Evolutionary conservation across 2,329 filamentous ascomycete genomes (phyloP).

Genomic region (Teratosphaeria zuluensis): DNA sequence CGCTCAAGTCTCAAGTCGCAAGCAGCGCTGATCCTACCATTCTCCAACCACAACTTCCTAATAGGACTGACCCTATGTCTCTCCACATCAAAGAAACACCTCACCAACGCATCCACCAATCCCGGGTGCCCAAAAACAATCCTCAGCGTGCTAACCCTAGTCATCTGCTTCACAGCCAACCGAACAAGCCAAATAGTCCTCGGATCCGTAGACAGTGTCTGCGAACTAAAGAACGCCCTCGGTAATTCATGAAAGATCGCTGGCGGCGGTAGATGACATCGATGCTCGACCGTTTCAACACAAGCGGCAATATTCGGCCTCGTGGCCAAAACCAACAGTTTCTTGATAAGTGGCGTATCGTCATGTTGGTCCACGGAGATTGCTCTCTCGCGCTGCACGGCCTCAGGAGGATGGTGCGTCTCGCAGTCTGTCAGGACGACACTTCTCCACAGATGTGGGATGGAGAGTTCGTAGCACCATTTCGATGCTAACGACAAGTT

Average conservation of each 20-base stretch:
- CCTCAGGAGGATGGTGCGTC: constrained; percentile 13
- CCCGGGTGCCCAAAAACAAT: constrained; percentile 36
- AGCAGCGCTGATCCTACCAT: constrained; percentile 28
- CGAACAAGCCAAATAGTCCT: constrained; percentile 31
- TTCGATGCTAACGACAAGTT: constrained; percentile 26
- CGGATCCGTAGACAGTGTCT: constrained; percentile 31
- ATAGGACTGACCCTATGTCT: constrained; percentile 23
- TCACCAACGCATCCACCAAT: constrained; percentile 30
- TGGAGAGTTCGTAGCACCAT: constrained; percentile 27
- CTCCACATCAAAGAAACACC: constrained; percentile 29
- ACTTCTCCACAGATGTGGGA: constrained; percentile 31
- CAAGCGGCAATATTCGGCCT: constrained; percentile 33
- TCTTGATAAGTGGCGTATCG: constrained; percentile 35
- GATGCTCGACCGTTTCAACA: constrained; percentile 35
- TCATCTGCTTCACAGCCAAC: constrained; percentile 31
- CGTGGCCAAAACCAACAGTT: constrained; percentile 32
- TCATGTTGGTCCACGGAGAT: constrained; percentile 17
- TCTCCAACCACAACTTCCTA: constrained; percentile 38
- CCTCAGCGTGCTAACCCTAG: constrained; percentile 34
- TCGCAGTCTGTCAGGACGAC: constrained; percentile 33
- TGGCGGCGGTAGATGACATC: constrained; percentile 37
- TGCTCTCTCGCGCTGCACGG: constrained; percentile 24
- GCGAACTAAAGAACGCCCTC: constrained; percentile 28
- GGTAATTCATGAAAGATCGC: constrained; percentile 36
- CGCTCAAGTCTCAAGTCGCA: constrained; percentile 5